Conservation (phyloP, 164 flowering plant species). For the Aristolochia contorta region DNA sequence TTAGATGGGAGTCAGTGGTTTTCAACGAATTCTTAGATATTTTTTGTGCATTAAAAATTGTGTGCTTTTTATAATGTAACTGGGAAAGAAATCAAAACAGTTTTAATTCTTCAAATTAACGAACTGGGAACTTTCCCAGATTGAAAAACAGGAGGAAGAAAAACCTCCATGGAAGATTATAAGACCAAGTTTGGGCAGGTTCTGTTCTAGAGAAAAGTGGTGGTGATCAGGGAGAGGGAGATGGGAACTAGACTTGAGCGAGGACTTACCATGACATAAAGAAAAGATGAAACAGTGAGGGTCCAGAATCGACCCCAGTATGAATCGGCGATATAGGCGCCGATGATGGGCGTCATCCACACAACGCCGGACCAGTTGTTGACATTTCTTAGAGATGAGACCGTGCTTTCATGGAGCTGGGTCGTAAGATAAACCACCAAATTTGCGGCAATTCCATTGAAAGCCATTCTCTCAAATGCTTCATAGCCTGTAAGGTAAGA, state of each 20-base stretch:
- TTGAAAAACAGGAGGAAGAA: background rate
- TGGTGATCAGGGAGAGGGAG: background rate
- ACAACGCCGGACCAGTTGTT: conserved; percentile 85
- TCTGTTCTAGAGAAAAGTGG: background rate
- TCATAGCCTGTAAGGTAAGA: conserved; percentile 47
- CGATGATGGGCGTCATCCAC: conserved; percentile 82
- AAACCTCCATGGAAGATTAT: no score
- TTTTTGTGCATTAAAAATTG: no score
- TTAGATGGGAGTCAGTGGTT: no score
- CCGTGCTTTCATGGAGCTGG: conserved; percentile 72
- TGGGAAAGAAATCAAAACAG: no score
- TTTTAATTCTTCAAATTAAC: background rate
- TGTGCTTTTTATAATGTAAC: no score
- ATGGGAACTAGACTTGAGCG: no score
- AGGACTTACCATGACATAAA: conserved; percentile 60
- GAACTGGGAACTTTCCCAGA: background rate
- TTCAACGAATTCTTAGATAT: no score
- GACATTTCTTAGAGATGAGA: conserved; percentile 70
- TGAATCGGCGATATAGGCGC: conserved; percentile 80
- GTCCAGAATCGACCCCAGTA: conserved; percentile 87
- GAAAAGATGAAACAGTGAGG: conserved; percentile 63
- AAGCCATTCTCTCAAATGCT: conserved; percentile 94
- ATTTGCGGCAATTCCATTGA: conserved; percentile 76
- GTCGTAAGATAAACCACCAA: conserved; percentile 75
- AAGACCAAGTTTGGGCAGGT: no score